phyloP scores from a whole-genome alignment of 176 grass and related monocot species.

The Triticum dicoccoides region DNA sequence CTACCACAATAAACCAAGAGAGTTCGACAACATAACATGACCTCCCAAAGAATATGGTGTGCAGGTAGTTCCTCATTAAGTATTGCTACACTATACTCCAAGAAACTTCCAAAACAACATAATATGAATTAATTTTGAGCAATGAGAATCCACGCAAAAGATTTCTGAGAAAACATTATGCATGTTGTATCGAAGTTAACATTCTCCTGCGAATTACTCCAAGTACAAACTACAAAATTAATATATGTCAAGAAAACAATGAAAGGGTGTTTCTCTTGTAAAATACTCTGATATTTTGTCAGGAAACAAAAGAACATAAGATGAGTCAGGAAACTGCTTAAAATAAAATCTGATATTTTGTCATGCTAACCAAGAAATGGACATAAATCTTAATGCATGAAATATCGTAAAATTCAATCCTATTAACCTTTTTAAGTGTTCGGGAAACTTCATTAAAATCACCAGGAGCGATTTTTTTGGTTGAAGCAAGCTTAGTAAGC shows the following conservation, averaged over 20 bases:
- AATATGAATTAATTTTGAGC: neutral
- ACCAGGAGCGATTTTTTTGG: constrained; percentile 87
- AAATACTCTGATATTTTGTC: neutral
- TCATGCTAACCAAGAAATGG: neutral
- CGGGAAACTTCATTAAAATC: constrained; percentile 97
- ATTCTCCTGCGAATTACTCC: neutral
- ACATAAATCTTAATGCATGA: neutral
- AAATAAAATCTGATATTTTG: neutral
- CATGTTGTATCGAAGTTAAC: neutral
- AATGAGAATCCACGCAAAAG: neutral
- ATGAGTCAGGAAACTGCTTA: neutral
- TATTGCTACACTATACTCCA: neutral
- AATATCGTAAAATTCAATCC: neutral
- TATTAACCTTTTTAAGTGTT: constrained; percentile 86
- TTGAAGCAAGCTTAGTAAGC: constrained; percentile 91
- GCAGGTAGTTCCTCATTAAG: neutral
- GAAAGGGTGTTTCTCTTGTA: neutral
- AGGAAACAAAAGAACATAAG: neutral
- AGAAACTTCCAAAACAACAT: neutral
- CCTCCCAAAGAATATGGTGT: neutral
- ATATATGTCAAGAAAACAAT: neutral
- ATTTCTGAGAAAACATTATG: neutral
- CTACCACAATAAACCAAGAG: neutral
- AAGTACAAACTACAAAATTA: neutral
- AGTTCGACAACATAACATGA: neutral